Evolutionary conservation across 495 filamentous ascomycete genomes (phyloP).

Genomic region (Talaromyces nanjingensis): DNA sequence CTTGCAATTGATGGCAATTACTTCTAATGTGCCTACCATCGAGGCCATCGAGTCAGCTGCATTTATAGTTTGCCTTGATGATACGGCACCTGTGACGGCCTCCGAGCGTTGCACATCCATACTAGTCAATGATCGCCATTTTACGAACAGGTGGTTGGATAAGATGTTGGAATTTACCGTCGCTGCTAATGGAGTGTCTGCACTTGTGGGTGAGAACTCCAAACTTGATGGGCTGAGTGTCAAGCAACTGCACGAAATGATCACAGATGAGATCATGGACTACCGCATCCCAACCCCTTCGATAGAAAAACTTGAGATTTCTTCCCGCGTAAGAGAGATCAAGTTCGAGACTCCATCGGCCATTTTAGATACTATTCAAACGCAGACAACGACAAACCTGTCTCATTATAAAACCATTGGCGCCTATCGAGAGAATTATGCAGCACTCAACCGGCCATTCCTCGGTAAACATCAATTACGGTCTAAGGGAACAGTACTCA

Average conservation of each 20-base stretch:
- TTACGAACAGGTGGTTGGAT: constrained; percentile 31
- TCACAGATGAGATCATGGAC: constrained; percentile 7
- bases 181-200: constrained; percentile 27
- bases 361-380: not conserved
- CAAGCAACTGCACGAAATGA: constrained; percentile 16
- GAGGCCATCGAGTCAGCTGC: constrained; percentile 26
- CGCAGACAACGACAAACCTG: not conserved
- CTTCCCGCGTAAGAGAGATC: not conserved
- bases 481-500: not conserved
- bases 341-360: not conserved
- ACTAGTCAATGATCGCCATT: constrained; percentile 17
- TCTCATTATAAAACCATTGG: not conserved
- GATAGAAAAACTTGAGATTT: not conserved
- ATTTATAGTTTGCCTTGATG: constrained; percentile 32
- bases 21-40: constrained; percentile 17
- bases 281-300: not conserved
- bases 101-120: constrained; percentile 20
- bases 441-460: constrained; percentile 16
- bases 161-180: constrained; percentile 32
- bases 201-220: constrained; percentile 24
- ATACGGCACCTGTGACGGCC: constrained; percentile 16
- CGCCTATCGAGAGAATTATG: not conserved
- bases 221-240: constrained; percentile 24
- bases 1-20: not conserved
- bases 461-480: constrained; percentile 4